These are phyloP conservation scores for Termitomyces sp. DNA, from an alignment of 768 basidiomycete genomes.

Conservation along the genomic window DNA sequence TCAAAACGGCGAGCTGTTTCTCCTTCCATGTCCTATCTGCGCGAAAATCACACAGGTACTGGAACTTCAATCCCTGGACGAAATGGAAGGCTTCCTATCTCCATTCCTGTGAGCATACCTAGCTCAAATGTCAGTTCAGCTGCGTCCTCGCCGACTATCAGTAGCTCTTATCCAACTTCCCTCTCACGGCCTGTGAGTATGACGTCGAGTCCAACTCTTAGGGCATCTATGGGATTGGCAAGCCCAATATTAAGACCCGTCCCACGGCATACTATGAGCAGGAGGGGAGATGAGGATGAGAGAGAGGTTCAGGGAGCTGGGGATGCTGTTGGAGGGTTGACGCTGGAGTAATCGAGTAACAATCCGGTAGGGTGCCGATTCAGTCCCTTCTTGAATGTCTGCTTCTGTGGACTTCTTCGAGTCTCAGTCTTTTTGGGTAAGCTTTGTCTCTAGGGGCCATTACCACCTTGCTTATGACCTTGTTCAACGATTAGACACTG, in stretches of 20 bases:
- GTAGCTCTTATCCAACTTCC: constrained; percentile 40
- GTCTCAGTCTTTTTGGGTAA: background rate
- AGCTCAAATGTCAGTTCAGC: constrained; percentile 53
- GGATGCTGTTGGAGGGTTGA: constrained; percentile 67
- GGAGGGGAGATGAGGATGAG: constrained; percentile 63
- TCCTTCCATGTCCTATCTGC: constrained; percentile 65
- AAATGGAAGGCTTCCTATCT: constrained; percentile 49
- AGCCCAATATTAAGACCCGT: constrained; percentile 76
- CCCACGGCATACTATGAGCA: constrained; percentile 42
- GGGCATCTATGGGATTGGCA: constrained; percentile 63
- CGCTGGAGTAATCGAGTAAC: constrained; percentile 37
- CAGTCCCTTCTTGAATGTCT: background rate
- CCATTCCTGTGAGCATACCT: constrained; percentile 64
- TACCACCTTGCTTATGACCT: background rate
- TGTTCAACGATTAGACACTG: background rate
- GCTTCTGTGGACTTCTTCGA: background rate
- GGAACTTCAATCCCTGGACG: constrained; percentile 46
- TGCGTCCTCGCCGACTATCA: constrained; percentile 68
- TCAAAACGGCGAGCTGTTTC: constrained; percentile 82
- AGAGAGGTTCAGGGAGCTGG: constrained; percentile 75
- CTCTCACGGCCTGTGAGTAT: constrained; percentile 48
- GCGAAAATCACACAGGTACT: constrained; percentile 50
- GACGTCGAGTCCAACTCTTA: constrained; percentile 70
- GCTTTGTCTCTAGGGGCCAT: background rate
- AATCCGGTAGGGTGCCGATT: background rate